Percentiles rank a stretch among this genome's conserved stretches.
phyloP scores from a whole-genome alignment of 2,329 filamentous ascomycete species.

The Cladophialophora carrionii region DNA sequence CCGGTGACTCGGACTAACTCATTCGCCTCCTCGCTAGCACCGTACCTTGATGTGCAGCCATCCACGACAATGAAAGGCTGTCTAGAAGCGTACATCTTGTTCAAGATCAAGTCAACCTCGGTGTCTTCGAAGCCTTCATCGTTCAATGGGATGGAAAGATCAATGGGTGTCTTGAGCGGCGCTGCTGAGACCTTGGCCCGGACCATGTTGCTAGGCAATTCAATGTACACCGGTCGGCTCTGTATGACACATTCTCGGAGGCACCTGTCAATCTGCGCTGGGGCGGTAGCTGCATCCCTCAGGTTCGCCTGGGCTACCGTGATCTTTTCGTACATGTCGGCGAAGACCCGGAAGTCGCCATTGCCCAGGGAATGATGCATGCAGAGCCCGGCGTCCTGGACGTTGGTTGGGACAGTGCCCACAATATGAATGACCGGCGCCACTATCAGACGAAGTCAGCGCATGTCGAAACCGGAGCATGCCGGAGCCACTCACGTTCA shows the following conservation, averaged over 20 bases:
- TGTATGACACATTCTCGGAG: slow-evolving; percentile 57
- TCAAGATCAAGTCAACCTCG: slow-evolving; percentile 41
- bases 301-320: slow-evolving; percentile 57
- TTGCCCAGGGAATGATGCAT: slow-evolving; percentile 49
- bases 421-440: slow-evolving; percentile 65
- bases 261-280: slow-evolving; percentile 57
- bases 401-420: slow-evolving; percentile 41
- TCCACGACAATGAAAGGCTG: slow-evolving; percentile 59
- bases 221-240: slow-evolving; percentile 61
- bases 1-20: slow-evolving; percentile 49
- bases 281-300: slow-evolving; percentile 50
- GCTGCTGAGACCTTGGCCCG: slow-evolving; percentile 30
- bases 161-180: slow-evolving; percentile 28
- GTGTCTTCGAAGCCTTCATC: slow-evolving; percentile 38
- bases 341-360: slow-evolving; percentile 57
- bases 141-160: slow-evolving; percentile 32
- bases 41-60: slow-evolving; percentile 52
- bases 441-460: slow-evolving; percentile 39
- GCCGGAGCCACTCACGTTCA: slow-evolving; percentile 1
- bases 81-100: slow-evolving; percentile 51
- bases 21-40: slow-evolving; percentile 50
- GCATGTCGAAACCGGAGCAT: slow-evolving; percentile 40
- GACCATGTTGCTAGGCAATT: slow-evolving; percentile 50
- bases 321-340: slow-evolving; percentile 55
- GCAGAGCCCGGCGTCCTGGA: slow-evolving; percentile 32